phyloP scores from a whole-genome alignment of 2,329 filamentous ascomycete species.

The Pseudodiploospora longispora region DNA sequence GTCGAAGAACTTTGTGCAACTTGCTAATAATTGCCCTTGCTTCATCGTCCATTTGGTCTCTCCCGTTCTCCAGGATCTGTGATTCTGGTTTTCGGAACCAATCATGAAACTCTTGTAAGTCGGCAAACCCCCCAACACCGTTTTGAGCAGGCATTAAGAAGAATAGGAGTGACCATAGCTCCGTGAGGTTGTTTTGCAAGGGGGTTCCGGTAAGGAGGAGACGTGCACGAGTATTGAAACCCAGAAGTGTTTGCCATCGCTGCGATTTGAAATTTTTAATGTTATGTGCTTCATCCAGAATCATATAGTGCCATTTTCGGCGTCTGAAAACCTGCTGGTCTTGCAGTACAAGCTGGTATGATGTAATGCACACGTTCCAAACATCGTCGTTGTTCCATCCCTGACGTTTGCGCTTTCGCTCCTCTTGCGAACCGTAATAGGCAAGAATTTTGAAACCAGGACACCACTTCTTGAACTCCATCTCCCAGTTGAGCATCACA shows the following conservation, averaged over 20 bases:
- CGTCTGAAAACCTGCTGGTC: conserved; percentile 92
- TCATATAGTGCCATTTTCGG: conserved; percentile 93
- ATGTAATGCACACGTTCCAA: conserved; percentile 97
- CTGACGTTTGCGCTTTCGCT: conserved; percentile 80
- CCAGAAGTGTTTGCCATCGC: conserved; percentile 89
- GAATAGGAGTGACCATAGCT: conserved; percentile 93
- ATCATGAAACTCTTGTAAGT: conserved; percentile 90
- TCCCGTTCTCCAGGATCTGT: conserved; percentile 89
- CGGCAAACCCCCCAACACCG: conserved; percentile 82
- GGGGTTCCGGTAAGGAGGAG: conserved; percentile 90
- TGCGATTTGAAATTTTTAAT: conserved; percentile 99
- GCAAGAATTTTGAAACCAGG: conserved; percentile 97
- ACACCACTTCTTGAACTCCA: conserved; percentile 99
- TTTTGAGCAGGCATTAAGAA: conserved; percentile 91
- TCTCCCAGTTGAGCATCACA: conserved; percentile 99
- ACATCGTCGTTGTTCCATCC: conserved; percentile 90
- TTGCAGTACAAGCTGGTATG: conserved; percentile 90
- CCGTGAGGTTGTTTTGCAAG: conserved; percentile 91
- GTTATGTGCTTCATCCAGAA: conserved; percentile 96
- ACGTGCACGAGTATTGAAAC: conserved; percentile 82
- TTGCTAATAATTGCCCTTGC: conserved; percentile 86
- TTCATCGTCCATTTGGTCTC: conserved; percentile 90
- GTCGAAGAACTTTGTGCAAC: conserved; percentile 85
- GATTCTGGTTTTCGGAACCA: conserved; percentile 95
- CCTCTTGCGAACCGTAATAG: conserved; percentile 91